Evolutionary conservation across 2,329 filamentous ascomycete genomes (phyloP).

Genomic region (Cladosporium sp.): DNA sequence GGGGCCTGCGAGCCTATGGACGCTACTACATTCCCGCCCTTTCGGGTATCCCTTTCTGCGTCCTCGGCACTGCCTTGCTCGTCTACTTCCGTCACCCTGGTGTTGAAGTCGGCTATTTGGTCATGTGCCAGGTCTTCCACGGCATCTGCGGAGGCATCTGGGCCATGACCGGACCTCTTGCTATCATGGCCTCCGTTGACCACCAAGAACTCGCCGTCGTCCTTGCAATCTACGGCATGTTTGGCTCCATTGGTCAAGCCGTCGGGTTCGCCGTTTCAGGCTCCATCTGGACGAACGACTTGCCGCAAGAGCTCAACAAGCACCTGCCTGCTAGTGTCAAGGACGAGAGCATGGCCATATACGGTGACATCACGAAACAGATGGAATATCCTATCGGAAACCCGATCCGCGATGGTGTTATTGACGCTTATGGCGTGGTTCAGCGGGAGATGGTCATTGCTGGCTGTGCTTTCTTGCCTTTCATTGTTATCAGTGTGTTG

Average conservation of each 20-base stretch:
- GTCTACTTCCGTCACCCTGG: constrained; percentile 34
- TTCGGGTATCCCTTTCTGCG: constrained; percentile 31
- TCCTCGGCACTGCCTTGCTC: constrained; percentile 31
- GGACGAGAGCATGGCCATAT: constrained; percentile 28
- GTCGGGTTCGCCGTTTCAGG: constrained; percentile 1
- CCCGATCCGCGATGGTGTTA: constrained; percentile 40
- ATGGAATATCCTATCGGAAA: constrained; percentile 38
- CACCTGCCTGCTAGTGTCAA: constrained; percentile 31
- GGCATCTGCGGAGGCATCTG: constrained; percentile 26
- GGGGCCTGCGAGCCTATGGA: constrained; percentile 38
- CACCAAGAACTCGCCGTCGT: constrained; percentile 20
- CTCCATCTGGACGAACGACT: constrained; percentile 17
- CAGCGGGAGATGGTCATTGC: no score
- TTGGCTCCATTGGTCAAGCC: constrained; percentile 1
- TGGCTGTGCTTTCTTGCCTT: no score
- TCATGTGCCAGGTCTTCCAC: constrained; percentile 48
- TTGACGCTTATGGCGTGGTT: constrained; percentile 36
- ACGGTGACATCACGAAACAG: constrained; percentile 31
- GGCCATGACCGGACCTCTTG: constrained; percentile 31
- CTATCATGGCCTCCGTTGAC: constrained; percentile 30
- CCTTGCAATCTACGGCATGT: neutral
- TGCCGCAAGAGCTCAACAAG: constrained; percentile 2
- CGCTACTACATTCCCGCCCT: constrained; percentile 22
- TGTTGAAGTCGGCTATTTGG: constrained; percentile 44
- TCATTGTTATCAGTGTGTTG: no score